Evolutionary conservation across 2,329 filamentous ascomycete species (phyloP), one percentile per base, ranked within the genome.

Genomic region (Arthrobotrys sinensis): DNA sequence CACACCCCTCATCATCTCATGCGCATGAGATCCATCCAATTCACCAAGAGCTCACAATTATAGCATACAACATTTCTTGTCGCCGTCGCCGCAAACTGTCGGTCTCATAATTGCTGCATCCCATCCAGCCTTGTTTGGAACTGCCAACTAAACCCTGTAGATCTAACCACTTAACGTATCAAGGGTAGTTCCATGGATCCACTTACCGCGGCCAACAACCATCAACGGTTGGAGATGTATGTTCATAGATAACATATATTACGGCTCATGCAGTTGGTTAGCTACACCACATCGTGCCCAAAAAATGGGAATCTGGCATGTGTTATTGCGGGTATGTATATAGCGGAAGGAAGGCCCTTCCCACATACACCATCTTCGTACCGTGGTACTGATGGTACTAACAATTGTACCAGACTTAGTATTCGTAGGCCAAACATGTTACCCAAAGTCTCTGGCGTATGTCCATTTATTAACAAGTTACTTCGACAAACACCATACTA

Each of bases 91-190:
- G 21, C 55, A 64, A 71, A 71, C 68, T 50, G 10, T 64, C 21
- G 21, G 55, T 71, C 53, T 53, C 55, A 71, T 36, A 60, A 60
- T 60, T 60, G 36, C 55, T 28, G 28, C 16, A 28, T n/a, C 36
- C 19, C 16, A 60, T 34, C 55, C 55, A 43, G 36, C 34, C 55
- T 10, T 60, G 55, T 60, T 60, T 60, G 36, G 24, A 40, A 28
- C 52, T 11, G 5, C 55, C 36, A 60, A 60, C 53, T 43, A 32
- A 16, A 28, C 55, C 55, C 36, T 60, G 55, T 60, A 60, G 19
- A 43, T 60, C 55, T 60, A 28, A 60, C 28, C 34, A 43, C 1
- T 40, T 32, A 12, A 43, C 12, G 36, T 43, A 60, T 60, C 55
- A 60, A 19, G 55, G 55, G 12, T 60, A n/a, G 43, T 43, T 28